These are phyloP conservation scores for Tetrahymena borealis DNA, from an alignment of 73 alveolate genomes.

Conservation along the genomic window DNA sequence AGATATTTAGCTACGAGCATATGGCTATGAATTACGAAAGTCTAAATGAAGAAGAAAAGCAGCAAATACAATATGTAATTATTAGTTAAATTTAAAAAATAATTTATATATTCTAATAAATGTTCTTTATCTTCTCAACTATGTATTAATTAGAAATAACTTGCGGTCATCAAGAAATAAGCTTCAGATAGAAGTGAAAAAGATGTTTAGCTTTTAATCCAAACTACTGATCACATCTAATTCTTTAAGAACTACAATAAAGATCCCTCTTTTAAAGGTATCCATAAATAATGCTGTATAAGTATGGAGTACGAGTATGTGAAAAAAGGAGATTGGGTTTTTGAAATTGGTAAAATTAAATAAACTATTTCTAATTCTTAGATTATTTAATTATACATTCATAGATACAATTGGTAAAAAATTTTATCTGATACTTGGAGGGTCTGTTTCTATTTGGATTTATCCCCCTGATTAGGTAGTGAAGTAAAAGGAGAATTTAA, in stretches of 20 bases:
- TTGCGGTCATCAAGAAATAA: not conserved
- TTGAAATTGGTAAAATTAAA: not conserved
- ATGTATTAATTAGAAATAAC: not conserved
- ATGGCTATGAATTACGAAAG: not conserved
- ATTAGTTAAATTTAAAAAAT: not conserved
- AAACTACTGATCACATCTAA: not conserved
- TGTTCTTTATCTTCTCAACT: no score
- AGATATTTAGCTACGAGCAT: no score
- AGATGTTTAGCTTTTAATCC: not conserved
- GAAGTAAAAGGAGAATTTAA: not conserved
- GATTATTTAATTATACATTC: not conserved
- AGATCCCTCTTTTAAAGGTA: not conserved
- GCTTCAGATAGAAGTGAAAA: not conserved
- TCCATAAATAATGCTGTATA: not conserved
- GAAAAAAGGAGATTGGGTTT: not conserved
- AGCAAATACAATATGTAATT: not conserved
- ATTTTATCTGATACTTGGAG: not conserved
- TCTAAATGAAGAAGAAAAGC: not conserved
- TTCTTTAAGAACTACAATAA: not conserved
- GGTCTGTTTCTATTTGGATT: not conserved
- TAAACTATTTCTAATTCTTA: not conserved
- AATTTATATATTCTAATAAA: not conserved
- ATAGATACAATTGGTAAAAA: not conserved
- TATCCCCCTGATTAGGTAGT: not conserved
- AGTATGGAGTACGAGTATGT: not conserved